Evolutionary conservation across 2,329 filamentous ascomycete genomes (phyloP).

Genomic region (Colletotrichum tropicale): DNA sequence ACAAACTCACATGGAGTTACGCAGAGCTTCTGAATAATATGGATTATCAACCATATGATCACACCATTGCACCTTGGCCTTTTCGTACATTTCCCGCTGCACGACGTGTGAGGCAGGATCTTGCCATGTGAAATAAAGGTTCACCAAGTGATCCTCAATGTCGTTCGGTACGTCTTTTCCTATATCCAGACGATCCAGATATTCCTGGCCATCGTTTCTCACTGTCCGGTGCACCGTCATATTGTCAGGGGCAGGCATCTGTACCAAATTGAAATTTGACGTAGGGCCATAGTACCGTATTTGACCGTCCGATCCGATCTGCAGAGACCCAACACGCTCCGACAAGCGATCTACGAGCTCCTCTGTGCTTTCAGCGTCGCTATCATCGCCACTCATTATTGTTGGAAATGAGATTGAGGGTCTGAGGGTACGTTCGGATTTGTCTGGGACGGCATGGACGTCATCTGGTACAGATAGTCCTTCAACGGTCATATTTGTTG

Average conservation of each 20-base stretch:
- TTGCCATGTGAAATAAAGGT: constrained; percentile 27
- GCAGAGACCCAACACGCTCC: constrained; percentile 19
- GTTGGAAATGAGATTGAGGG: neutral
- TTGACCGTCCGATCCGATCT: constrained; percentile 20
- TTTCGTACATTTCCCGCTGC: constrained; percentile 23
- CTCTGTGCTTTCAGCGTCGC: constrained; percentile 9
- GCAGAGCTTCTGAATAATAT: constrained; percentile 29
- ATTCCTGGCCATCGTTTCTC: constrained; percentile 25
- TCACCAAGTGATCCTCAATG: constrained; percentile 20
- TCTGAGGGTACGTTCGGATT: neutral
- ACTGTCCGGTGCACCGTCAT: constrained; percentile 27
- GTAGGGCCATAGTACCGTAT: constrained; percentile 24
- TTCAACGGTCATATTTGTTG: neutral
- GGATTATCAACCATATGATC: neutral
- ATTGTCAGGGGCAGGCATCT: constrained; percentile 22
- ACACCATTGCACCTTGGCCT: constrained; percentile 15
- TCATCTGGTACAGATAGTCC: neutral
- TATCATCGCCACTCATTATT: neutral
- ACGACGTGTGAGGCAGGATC: constrained; percentile 27
- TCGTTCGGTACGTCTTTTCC: constrained; percentile 15
- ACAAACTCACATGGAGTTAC: constrained; percentile 26
- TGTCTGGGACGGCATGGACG: neutral
- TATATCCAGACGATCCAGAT: constrained; percentile 22
- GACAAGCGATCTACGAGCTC: constrained; percentile 2
- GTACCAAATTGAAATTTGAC: constrained; percentile 20